These are phyloP conservation scores for Buxus sempervirens DNA, from an alignment of 164 flowering plant species.

Conservation along the genomic window DNA sequence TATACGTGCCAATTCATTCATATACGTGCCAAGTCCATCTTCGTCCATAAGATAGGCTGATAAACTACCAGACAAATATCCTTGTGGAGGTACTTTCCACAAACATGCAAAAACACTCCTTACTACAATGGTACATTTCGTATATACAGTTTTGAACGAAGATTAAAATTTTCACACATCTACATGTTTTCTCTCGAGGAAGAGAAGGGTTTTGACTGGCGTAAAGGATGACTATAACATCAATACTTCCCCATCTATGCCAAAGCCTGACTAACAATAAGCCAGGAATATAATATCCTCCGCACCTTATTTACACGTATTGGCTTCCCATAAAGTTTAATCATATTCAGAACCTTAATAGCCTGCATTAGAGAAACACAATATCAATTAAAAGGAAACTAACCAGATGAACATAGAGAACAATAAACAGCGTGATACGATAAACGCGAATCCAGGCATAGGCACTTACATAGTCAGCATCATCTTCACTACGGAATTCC, in stretches of 20 bases:
- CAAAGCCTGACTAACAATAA: conserved; percentile 1
- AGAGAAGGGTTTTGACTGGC: too few relatives aligned
- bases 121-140: too few relatives aligned
- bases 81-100: too few relatives aligned
- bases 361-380: conserved; percentile 53
- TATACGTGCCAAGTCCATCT: too few relatives aligned
- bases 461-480: conserved; percentile 91
- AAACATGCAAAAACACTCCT: too few relatives aligned
- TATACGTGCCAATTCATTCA: too few relatives aligned
- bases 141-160: too few relatives aligned
- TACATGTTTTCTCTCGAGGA: too few relatives aligned
- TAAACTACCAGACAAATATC: too few relatives aligned
- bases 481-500: conserved; percentile 94
- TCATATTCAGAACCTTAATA: conserved; percentile 95
- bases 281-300: neutral
- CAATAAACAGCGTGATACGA: neutral
- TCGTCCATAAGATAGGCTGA: too few relatives aligned
- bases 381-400: neutral
- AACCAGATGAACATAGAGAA: neutral
- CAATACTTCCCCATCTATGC: neutral
- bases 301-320: conserved; percentile 94
- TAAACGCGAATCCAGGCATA: conserved; percentile 2
- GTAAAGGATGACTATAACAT: neutral
- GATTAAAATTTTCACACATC: too few relatives aligned
- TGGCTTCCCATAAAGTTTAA: conserved; percentile 94